Base-by-base conservation (phyloP, 164 flowering plant species). In the Warburgia ugandensis region DNA sequence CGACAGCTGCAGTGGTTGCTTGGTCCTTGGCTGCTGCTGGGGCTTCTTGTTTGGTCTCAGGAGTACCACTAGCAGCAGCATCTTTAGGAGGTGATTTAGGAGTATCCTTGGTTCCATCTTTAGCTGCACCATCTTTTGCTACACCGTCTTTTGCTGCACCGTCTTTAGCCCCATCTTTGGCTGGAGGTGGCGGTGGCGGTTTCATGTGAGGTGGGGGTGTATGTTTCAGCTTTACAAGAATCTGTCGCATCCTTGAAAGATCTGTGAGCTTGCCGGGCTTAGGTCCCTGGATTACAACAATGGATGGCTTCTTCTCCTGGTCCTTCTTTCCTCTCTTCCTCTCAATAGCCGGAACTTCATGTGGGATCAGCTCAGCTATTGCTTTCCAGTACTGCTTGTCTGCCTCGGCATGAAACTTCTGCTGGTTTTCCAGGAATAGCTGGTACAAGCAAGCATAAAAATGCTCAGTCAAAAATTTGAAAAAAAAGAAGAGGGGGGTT, bases 241-340 rank as follows among this genome's bases (percentile, higher is more conserved):
- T 68, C 4, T 89, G 97, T 41, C 90, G 77, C 90, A 89, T 67
- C 60, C 97, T 78, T 30, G 88, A 74, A 40, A 86, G 86, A 63
- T 89, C 96, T 26, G 94, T 91, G 17, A 92, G 96, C 61, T 84
- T 90, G n/a, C 95, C 91, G 11, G 97, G 95, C 64, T 86, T 84
- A 17, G 97, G 97, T 17, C 91, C 94, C 57, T 84, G 94, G 22
- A 86, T 45, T 29, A 92, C 79, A 9, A 79, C 75, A 54, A 92
- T 67, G 1, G 86, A 77, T 27, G 95, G 86, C 58, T 80, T 82
- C 81, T 80, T 88, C 4, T 92, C 94, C 61, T 69, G 75, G 32
- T 88, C 97, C 62, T 79, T 88, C 80, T 82, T 88, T 35, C 84
- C 79, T 56, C 94, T 63, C 71, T 52, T 83, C 77, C 78, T 89